A percentile compares a stretch with the other conserved stretches of the same genome.
Evolutionary conservation across 768 basidiomycete genomes (phyloP).

Genomic region (Boletus reticuloceps): DNA sequence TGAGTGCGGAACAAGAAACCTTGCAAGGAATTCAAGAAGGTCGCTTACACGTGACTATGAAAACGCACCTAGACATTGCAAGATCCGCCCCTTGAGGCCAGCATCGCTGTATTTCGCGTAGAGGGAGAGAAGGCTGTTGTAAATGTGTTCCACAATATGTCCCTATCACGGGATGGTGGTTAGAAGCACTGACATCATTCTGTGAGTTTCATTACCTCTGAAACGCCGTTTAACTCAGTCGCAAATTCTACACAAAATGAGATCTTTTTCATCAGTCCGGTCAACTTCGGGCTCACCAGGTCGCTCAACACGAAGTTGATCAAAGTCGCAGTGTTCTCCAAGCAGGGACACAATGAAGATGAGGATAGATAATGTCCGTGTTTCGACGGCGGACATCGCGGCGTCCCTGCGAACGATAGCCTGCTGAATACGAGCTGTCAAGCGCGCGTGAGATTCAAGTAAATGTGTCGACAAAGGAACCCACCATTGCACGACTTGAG

Average conservation of each 20-base stretch:
- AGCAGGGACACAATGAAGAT: conserved; percentile 84
- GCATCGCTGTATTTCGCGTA: conserved; percentile 63
- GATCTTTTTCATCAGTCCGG: neutral
- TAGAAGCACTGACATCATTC: neutral
- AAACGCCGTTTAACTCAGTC: conserved; percentile 55
- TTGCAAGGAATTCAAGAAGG: conserved; percentile 26
- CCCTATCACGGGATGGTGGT: conserved; percentile 36
- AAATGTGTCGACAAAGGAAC: neutral
- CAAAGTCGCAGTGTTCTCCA: conserved; percentile 88
- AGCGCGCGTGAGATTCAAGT: conserved; percentile 7
- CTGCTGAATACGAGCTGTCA: conserved; percentile 61
- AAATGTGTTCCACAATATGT: conserved; percentile 83
- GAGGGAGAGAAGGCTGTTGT: conserved; percentile 64
- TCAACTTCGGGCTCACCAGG: conserved; percentile 45
- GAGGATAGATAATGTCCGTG: conserved; percentile 60
- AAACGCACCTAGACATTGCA: conserved; percentile 80
- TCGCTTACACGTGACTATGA: neutral
- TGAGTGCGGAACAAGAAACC: conserved; percentile 92
- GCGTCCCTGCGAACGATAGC: conserved; percentile 43
- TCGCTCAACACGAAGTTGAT: conserved; percentile 62
- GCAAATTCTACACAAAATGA: conserved; percentile 44
- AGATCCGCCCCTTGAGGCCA: conserved; percentile 62
- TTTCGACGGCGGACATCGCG: conserved; percentile 46
- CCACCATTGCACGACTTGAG: conserved; percentile 86
- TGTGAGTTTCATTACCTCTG: conserved; percentile 39